Evolutionary conservation across 345 rosid species (phyloP), one percentile per base, ranked within the genome.

Genomic region (Brassica incana): DNA sequence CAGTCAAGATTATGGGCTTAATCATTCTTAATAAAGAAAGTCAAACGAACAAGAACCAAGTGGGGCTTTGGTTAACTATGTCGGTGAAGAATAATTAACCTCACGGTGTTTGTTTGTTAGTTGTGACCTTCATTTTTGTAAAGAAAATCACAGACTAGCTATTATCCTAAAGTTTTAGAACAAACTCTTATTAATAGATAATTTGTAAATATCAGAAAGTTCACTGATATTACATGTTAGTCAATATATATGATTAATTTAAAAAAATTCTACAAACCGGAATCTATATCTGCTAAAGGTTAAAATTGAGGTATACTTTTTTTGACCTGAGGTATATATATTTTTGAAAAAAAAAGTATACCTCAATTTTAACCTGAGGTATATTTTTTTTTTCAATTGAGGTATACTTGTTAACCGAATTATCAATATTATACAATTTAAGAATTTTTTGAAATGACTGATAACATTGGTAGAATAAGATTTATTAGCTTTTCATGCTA

Each of bases 1-100:
- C n/a, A 68, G 66, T 69, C 65, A 79, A 74, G 60, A 35, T 74
- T 79, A 68, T 68, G 78, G 58, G 78, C 65, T 48, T 48, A 73
- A 69, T 62, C n/a, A 74, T n/a, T 79, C 77, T 72, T 45, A 67
- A 15, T 66, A 72, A 66, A 66, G 18, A 74, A 58, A 79, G 50
- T 74, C 60, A 62, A 74, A 32, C 69, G 65, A 33, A 67, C 58
- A 68, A 33, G 8, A 73, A 32, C 25, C 25, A 33, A 69, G 59
- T 79, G 71, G 71, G 11, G 54, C 8, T 74, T 69, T 79, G 75
- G 71, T 66, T 74, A 69, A 68, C 75, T 67, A 73, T 25, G 61
- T 60, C 20, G 18, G 68, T 12, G 18, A 60, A 72, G 27, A 9
- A 30, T 58, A 16, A 66, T 56, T 30, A 65, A 65, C 27, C 23